phyloP scores from a whole-genome alignment of 2,329 filamentous ascomycete genomes.

The Knoxdaviesia proteae region DNA sequence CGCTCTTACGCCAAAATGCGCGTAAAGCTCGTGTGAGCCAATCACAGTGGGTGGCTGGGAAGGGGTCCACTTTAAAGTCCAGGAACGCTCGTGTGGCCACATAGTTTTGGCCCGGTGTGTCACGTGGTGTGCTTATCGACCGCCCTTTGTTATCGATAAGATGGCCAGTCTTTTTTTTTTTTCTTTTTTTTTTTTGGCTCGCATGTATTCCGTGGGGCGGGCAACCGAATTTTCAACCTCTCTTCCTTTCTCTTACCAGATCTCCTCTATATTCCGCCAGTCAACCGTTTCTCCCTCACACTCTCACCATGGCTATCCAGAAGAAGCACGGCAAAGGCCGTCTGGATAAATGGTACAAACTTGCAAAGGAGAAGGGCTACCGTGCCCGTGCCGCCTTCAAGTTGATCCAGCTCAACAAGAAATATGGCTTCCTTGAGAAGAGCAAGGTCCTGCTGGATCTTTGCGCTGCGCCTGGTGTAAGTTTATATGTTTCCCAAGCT shows the following conservation, averaged over 20 bases:
- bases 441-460: constrained; percentile 93
- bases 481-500: constrained; percentile 11
- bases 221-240: background rate
- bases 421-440: constrained; percentile 94
- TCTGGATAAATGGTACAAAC: constrained; percentile 96
- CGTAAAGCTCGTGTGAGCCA: constrained; percentile 1
- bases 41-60: background rate
- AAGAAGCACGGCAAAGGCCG: constrained; percentile 98
- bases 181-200: constrained; percentile 1
- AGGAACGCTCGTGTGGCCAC: background rate
- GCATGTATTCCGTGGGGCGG: background rate
- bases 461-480: constrained; percentile 81
- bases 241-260: background rate
- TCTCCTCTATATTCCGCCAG: background rate
- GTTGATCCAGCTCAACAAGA: constrained; percentile 94
- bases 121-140: too few relatives aligned
- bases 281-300: background rate
- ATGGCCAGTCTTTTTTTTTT: background rate
- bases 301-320: constrained; percentile 65
- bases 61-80: background rate
- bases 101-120: background rate
- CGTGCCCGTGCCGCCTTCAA: constrained; percentile 93
- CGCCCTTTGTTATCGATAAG: constrained; percentile 4
- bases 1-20: background rate
- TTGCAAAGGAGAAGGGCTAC: constrained; percentile 97